Evolutionary conservation across 148 eudicot species (phyloP).

Genomic region (Rhododendron molle): DNA sequence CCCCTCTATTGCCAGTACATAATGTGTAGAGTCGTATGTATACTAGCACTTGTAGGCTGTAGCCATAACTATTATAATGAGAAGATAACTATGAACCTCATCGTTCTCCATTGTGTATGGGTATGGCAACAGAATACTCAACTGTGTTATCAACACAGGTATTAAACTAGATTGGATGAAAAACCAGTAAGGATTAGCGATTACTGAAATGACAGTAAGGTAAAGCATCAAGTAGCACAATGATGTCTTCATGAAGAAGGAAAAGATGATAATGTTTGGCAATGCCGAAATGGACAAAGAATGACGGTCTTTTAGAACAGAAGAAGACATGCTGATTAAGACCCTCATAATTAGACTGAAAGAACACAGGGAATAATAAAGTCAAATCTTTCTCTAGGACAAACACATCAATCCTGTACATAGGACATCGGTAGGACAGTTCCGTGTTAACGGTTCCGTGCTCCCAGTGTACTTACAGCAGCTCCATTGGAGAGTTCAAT

Average conservation of each 20-base stretch:
- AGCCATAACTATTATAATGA: conserved; percentile 22
- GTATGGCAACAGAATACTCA: background rate
- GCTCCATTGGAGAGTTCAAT: background rate
- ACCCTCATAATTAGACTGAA: conserved; percentile 11
- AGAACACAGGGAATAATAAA: background rate
- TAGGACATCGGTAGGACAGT: background rate
- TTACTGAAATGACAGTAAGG: background rate
- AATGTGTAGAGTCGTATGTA: conserved; percentile 18
- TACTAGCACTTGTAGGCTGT: conserved; percentile 16
- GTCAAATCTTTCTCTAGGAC: conserved; percentile 4
- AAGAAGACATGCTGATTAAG: conserved; percentile 11
- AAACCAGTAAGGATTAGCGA: background rate
- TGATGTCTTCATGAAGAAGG: conserved; percentile 9
- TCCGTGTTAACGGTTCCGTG: background rate
- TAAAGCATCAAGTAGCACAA: conserved; percentile 13
- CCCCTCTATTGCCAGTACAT: conserved; percentile 15
- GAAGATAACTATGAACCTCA: conserved; percentile 10
- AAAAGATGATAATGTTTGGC: conserved; percentile 3
- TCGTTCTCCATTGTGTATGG: background rate
- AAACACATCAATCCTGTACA: background rate
- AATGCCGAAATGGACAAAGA: background rate
- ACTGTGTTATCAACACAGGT: background rate
- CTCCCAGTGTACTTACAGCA: background rate
- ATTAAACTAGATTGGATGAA: background rate
- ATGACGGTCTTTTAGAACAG: conserved; percentile 3